Percentiles rank a stretch among this genome's conserved stretches.
Evolutionary conservation across 345 rosid species (phyloP).

Genomic region (Dimocarpus longan): DNA sequence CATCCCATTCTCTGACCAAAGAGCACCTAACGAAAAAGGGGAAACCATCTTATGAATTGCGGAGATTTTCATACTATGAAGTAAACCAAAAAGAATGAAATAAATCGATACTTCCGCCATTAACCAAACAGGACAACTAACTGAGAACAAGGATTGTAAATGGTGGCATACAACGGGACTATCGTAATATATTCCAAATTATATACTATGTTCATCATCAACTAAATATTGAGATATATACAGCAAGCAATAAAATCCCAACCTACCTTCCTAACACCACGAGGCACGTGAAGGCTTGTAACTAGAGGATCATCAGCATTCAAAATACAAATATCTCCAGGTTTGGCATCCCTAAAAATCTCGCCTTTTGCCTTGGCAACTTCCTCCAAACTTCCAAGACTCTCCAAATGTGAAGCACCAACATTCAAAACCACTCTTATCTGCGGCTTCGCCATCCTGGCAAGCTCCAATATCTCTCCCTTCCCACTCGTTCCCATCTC

Average conservation of each 20-base stretch:
- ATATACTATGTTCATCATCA: not conserved
- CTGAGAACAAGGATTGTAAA: not conserved
- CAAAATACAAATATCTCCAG: conserved; percentile 27
- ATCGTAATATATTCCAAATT: not conserved
- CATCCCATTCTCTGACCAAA: conserved; percentile 32
- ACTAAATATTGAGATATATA: not conserved
- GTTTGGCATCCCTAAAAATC: conserved; percentile 26
- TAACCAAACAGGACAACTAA: not conserved
- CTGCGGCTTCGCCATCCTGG: conserved; percentile 30
- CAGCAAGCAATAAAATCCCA: not conserved
- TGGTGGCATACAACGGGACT: not conserved
- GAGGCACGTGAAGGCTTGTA: conserved; percentile 25
- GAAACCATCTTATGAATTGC: not conserved
- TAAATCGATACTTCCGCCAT: not conserved
- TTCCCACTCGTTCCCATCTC: conserved; percentile 43
- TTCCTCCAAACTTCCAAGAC: conserved; percentile 28
- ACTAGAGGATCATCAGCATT: conserved; percentile 43
- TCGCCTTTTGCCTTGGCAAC: conserved; percentile 36
- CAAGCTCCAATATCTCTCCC: conserved; percentile 41
- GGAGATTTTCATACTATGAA: not conserved
- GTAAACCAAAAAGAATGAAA: not conserved
- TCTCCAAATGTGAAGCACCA: conserved; percentile 38
- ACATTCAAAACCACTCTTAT: conserved; percentile 32
- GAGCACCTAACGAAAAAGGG: conserved; percentile 18
- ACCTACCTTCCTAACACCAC: conserved; percentile 29